Base-by-base conservation (phyloP, 2,329 filamentous ascomycete genomes). In the Trichoderma brevicompactum region DNA sequence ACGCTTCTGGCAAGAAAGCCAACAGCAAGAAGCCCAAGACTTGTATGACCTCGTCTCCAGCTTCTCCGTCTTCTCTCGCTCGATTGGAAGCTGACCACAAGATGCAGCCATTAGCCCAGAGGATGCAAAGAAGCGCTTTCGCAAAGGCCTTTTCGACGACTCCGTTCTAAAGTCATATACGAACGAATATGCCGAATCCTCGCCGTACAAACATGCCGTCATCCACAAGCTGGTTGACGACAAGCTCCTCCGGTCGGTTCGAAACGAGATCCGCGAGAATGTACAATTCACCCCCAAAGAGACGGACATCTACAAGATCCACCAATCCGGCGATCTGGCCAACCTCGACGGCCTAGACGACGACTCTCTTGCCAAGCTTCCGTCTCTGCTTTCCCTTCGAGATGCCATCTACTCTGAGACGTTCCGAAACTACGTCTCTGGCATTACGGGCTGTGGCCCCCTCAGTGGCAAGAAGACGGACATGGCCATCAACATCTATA, bases 401-500 rank as follows among this genome's bases (percentile, higher is more conserved):
- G 93, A 99, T 80, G 92, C 94, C 52, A 83, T 99, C 71, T 99
- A 99, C 84, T 97, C 94, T 36, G 85, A 90, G 65, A 82, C 89
- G 2, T 99, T 99, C 80, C 89, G 95, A 74, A 85, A 91, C 80
- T 98, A 96, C 78, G 87, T 98, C 65, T 92, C 93, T 36, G 83
- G 87, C 63, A 91, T 99, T 73, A 96, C 94, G 13, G 88, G 88
- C 66, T 92, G 92, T 65, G 95, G 95, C 0, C 89, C 92, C 65
- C 79, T 99, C 74, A 97, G 92, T 73, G 95, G 94, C 2, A 87
- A 87, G 77, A 99, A 98, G 83, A 98, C 95, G 17, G 95, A 99
- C 78, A 97, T 99, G 93, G 95, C 95, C 66, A 96, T 99, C 82
- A 99, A 99, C 75, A 89, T 99, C 58, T 99, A 99, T 78, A 97